A percentile compares a stretch with the other conserved stretches of the same genome.
These are phyloP conservation scores for Ustilago vetiveriae DNA, from an alignment of 1,284 basidiomycete genomes.

Conservation along the genomic window DNA sequence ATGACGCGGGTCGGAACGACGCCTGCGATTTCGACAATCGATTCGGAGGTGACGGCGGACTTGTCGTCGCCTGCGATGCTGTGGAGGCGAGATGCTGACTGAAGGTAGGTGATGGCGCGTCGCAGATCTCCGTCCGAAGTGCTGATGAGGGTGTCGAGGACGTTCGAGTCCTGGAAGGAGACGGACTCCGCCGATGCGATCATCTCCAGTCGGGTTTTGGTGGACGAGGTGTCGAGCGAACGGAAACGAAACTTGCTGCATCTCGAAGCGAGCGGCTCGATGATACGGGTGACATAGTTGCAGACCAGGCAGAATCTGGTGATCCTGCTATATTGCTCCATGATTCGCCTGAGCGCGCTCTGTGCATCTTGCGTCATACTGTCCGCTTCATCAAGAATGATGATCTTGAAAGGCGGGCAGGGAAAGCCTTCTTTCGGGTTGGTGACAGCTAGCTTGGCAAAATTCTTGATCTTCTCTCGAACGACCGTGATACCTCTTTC, in stretches of 20 bases:
- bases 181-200: constrained; percentile 77
- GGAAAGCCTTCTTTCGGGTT: constrained; percentile 74
- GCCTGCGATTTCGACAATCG: constrained; percentile 95
- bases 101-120: constrained; percentile 97
- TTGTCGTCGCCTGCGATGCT: constrained; percentile 29
- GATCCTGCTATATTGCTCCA: constrained; percentile 97
- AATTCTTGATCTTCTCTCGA: constrained; percentile 97
- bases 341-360: constrained; percentile 91
- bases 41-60: constrained; percentile 49
- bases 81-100: constrained; percentile 86
- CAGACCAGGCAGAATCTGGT: constrained; percentile 98
- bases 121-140: constrained; percentile 92
- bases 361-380: constrained; percentile 99
- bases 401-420: constrained; percentile 97
- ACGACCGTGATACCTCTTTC: constrained; percentile 97
- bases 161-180: constrained; percentile 53
- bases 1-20: constrained; percentile 85
- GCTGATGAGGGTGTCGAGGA: constrained; percentile 76
- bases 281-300: constrained; percentile 99
- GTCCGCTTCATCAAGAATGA: constrained; percentile 98
- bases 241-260: constrained; percentile 99
- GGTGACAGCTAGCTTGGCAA: constrained; percentile 76
- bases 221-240: constrained; percentile 82
- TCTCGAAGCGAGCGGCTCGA: constrained; percentile 96
- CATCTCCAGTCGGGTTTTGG: constrained; percentile 78